Base-by-base conservation (phyloP, 257 asterid genomes). In the Buddleja alternifolia region DNA sequence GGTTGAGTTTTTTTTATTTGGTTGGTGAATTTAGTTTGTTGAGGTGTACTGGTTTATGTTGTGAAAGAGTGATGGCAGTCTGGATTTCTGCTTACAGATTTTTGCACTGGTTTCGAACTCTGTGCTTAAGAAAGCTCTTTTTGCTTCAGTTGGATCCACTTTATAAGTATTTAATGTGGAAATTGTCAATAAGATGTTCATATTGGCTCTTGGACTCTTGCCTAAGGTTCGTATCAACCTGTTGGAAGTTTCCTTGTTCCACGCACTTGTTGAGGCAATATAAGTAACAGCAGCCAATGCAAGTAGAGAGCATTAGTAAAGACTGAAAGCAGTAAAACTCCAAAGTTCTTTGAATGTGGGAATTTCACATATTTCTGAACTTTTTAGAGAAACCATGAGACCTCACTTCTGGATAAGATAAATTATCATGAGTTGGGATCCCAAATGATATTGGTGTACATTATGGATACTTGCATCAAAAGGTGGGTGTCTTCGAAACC, bases 41-140 rank as follows among this genome's bases (percentile, higher is more conserved):
- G 51, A 58, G 50, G 42, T n/a, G n/a, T 29, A 62, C 55, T 61
- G 19, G 55, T 41, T 63, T 17, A 45, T 44, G 25, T 20, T 56
- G 53, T n/a, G 61, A 53, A 55, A 21, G 34, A 24, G 16, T 34
- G 70, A 4, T 51, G 23, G 55, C 34, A 34, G 25, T 10, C 52
- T 45, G 37, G 72, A n/a, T 60, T 21, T 15, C 15, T 40, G 3
- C 20, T 53, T 34, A 15, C 58, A 62, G 25, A 45, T 15, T 55
- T 44, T 63, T 72, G 29, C 42, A n/a, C 10, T 63, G 41, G 58
- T n/a, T 60, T 15, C n/a, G 23, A 40, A 6, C 3, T 23, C n/a
- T 29, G 7, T 72, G 14, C 39, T 37, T 12, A 9, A 29, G 3
- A 29, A 29, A 1, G 34, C 34, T 29, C 60, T 63, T 25, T n/a